These are phyloP conservation scores for Gossypium australe DNA, from an alignment of 345 rosid genomes.

Conservation along the genomic window DNA sequence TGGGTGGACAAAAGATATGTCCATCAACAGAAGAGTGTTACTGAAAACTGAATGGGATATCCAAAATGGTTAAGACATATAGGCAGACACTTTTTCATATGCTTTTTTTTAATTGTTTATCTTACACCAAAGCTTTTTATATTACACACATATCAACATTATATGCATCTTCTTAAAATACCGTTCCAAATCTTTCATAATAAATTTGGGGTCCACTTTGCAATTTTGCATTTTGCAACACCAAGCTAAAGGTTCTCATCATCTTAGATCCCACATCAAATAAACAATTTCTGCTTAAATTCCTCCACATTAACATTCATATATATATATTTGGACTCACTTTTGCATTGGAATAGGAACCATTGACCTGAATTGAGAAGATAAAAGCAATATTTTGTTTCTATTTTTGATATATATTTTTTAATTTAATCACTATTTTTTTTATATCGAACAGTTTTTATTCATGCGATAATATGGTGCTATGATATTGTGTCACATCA, in stretches of 20 bases:
- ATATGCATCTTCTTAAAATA: conserved; percentile 24
- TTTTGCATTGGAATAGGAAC: not conserved
- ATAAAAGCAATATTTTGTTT: too few relatives aligned
- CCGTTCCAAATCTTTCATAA: conserved; percentile 27
- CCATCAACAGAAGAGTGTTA: not conserved
- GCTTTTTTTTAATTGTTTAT: not conserved
- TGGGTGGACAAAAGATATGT: not conserved
- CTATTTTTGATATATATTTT: too few relatives aligned
- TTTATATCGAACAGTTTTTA: too few relatives aligned
- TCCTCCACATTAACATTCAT: not conserved
- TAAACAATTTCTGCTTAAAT: too few relatives aligned
- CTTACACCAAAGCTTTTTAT: not conserved
- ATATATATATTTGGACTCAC: not conserved
- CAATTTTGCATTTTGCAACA: not conserved
- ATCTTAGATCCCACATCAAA: too few relatives aligned
- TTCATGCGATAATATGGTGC: too few relatives aligned
- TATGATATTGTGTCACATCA: too few relatives aligned
- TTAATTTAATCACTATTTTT: too few relatives aligned
- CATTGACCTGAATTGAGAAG: not conserved
- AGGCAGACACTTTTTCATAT: conserved; percentile 13
- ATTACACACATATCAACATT: not conserved
- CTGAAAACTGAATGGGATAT: not conserved
- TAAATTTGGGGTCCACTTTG: conserved; percentile 23
- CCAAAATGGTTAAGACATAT: conserved; percentile 3
- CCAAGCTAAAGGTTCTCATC: not conserved